Evolutionary conservation across 2,329 filamentous ascomycete genomes (phyloP).

Genomic region (Chaetomiaceae sp.): DNA sequence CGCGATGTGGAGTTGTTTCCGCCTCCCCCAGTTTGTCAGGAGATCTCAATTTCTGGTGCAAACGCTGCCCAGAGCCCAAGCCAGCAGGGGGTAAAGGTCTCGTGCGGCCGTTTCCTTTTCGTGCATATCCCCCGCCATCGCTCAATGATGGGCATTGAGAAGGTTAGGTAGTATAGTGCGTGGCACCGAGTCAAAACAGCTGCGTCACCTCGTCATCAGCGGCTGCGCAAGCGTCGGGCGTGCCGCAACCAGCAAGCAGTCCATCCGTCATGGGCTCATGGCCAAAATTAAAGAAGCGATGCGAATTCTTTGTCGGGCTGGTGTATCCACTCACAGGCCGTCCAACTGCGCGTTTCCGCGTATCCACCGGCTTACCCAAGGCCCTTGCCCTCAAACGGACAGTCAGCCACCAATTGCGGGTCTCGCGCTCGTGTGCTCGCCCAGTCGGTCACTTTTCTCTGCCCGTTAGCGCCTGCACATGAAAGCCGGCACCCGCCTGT

Average conservation of each 20-base stretch:
- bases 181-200: no score
- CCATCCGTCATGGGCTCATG: no score
- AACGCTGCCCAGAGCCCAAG: not conserved
- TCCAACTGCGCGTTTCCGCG: no score
- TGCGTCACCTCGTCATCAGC: not conserved
- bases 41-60: not conserved
- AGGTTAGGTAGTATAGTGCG: no score
- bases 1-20: not conserved
- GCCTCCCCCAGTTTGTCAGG: not conserved
- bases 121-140: no score
- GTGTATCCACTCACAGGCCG: no score
- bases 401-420: not conserved
- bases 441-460: not conserved
- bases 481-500: slow-evolving; percentile 6
- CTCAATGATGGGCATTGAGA: no score
- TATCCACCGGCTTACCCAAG: slow-evolving; percentile 3
- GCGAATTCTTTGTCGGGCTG: slow-evolving; percentile 1
- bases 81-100: no score
- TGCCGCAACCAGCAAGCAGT: slow-evolving; percentile 1
- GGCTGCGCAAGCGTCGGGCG: no score
- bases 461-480: slow-evolving; percentile 9
- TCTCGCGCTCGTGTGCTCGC: slow-evolving; percentile 1
- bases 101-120: not conserved
- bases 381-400: not conserved
- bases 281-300: no score